Base-by-base conservation (phyloP, 1,139 yeast genomes). In the Debaryomyces nepalensis region DNA sequence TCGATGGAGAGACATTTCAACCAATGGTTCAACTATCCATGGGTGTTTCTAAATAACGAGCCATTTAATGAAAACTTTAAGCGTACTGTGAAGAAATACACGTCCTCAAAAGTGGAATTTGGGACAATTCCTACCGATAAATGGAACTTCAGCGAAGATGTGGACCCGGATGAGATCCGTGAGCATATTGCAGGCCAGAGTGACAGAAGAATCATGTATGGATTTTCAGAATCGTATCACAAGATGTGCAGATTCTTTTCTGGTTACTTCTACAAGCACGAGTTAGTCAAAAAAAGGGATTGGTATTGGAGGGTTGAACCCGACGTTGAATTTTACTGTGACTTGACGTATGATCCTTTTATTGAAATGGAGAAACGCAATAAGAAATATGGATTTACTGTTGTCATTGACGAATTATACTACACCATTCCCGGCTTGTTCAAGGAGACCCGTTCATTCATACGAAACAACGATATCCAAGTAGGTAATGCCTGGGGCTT, bases 301-400 rank as follows among this genome's bases (percentile, higher is more conserved):
- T 90, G 96, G 95, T 90, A 89, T 66, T 90, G 97, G 97, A 73
- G 97, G 41, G 89, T 91, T 7, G 97, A 91, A 61, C 97, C 97
- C 2, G 84, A 86, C 50, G 93, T 91, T 33, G 84, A 87, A 49
- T 90, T 87, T 60, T 89, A 75, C 58, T 91, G 98, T 64, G 97
- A 90, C 61, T 66, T 89, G 39, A 86, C 96, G 0, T 89, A 90
- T 64, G 97, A 91, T 63, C 96, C 97, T 14, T 91, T 91, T 58
- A 54, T 76, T 19, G 90, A 85, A 55, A 88, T 91, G 97, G 80
- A 79, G 41, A 73, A 70, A 42, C 58, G 63, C 43, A 78, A 80
- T 35, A 90, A 90, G 62, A 81, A 78, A 51, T 90, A 90, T 56
- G 97, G 97, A 0, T 91, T 87, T 61, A 87, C 87, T 9, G 83